These are phyloP conservation scores for Phoma sp. DNA, from an alignment of 2,329 filamentous ascomycete genomes.

Conservation along the genomic window DNA sequence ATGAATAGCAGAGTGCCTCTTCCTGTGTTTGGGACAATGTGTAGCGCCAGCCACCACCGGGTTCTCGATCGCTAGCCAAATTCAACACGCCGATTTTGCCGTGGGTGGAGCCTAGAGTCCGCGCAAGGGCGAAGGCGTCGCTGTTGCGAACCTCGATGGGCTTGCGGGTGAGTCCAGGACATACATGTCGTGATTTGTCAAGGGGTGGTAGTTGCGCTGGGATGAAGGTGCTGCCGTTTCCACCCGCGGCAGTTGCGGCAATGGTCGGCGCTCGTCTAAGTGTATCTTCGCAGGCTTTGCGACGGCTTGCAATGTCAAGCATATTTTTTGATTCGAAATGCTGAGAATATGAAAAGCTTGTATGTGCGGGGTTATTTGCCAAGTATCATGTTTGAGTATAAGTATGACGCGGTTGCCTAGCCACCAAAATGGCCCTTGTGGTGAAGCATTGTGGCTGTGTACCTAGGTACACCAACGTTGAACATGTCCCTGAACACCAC, in stretches of 20 bases:
- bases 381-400: too few relatives aligned
- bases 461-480: too few relatives aligned
- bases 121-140: constrained; percentile 29
- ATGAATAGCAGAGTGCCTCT: constrained; percentile 34
- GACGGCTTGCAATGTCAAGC: constrained; percentile 26
- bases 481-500: too few relatives aligned
- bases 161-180: constrained; percentile 10
- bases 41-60: constrained; percentile 33
- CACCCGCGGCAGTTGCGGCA: constrained; percentile 15
- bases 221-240: constrained; percentile 21
- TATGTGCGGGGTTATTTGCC: too few relatives aligned
- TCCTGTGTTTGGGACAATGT: constrained; percentile 29
- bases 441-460: too few relatives aligned
- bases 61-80: constrained; percentile 27
- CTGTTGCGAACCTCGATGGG: constrained; percentile 26
- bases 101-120: neutral
- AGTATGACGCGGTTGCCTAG: too few relatives aligned
- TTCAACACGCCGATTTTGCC: constrained; percentile 29
- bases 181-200: constrained; percentile 6
- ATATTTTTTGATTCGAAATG: constrained; percentile 3
- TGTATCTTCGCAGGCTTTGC: constrained; percentile 30
- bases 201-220: constrained; percentile 24
- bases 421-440: too few relatives aligned
- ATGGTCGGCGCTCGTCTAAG: constrained; percentile 21
- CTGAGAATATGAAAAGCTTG: neutral